A percentile compares a stretch with the other conserved stretches of the same genome.
phyloP scores from a whole-genome alignment of 352 stramenopile species.

The Plasmopara viticola region DNA sequence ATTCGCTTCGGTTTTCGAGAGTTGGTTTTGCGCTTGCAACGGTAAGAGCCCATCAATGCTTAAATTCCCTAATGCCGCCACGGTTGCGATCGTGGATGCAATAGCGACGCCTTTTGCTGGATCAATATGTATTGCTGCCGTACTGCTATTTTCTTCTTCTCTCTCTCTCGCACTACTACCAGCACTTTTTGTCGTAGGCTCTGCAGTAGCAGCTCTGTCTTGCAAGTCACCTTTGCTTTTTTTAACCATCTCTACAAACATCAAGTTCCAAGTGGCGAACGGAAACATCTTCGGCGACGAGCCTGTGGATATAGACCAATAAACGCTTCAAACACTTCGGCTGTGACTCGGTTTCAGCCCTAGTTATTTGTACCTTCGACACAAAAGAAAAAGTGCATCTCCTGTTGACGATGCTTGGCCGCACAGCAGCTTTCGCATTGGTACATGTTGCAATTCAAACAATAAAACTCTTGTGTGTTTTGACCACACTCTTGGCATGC shows the following conservation, averaged over 20 bases:
- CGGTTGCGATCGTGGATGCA: slow-evolving; percentile 10
- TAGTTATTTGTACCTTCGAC: slow-evolving; percentile 35
- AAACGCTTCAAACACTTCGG: not conserved
- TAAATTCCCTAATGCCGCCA: slow-evolving; percentile 20
- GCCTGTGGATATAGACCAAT: slow-evolving; percentile 14
- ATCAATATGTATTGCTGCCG: slow-evolving; percentile 13
- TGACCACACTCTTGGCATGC: slow-evolving; percentile 48
- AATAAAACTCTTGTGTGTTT: slow-evolving; percentile 46
- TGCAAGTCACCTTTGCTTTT: slow-evolving; percentile 26
- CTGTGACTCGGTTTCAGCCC: not conserved
- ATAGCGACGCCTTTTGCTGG: slow-evolving; percentile 9
- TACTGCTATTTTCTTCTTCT: slow-evolving; percentile 6
- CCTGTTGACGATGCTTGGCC: slow-evolving; percentile 24
- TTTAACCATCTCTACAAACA: slow-evolving; percentile 43
- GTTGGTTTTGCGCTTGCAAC: not conserved
- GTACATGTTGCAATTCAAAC: slow-evolving; percentile 41
- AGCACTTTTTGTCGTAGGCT: not conserved
- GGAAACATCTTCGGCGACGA: slow-evolving; percentile 33
- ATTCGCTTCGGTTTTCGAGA: slow-evolving; percentile 12
- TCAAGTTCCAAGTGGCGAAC: slow-evolving; percentile 38
- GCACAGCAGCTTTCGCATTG: slow-evolving; percentile 58
- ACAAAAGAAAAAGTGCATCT: slow-evolving; percentile 48
- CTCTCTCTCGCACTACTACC: not conserved
- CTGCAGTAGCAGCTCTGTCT: slow-evolving; percentile 10
- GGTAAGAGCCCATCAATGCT: slow-evolving; percentile 12